phyloP scores from a whole-genome alignment of 2,329 filamentous ascomycete species.

The Didymosphaeria variabile region DNA sequence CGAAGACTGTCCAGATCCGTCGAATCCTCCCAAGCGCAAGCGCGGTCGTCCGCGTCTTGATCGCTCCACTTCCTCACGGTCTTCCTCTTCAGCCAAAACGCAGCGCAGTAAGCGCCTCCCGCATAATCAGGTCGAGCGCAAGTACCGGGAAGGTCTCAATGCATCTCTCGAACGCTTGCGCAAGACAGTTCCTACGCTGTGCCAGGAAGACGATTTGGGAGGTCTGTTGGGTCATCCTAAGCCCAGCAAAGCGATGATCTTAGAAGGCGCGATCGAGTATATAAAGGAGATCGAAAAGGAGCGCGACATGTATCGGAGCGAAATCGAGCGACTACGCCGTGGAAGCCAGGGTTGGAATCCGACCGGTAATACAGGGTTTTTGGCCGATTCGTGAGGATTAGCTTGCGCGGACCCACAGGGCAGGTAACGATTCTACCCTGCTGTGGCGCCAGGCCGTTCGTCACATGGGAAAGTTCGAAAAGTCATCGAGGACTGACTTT shows the following conservation, averaged over 20 bases:
- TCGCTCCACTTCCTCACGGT: constrained; percentile 26
- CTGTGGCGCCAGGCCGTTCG: not conserved
- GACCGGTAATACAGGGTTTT: not conserved
- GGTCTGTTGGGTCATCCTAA: constrained; percentile 37
- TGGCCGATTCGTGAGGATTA: no score
- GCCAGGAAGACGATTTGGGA: constrained; percentile 36
- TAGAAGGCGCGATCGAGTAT: constrained; percentile 45
- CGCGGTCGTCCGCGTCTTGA: constrained; percentile 45
- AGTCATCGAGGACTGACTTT: no score
- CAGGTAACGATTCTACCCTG: not conserved
- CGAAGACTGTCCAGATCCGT: constrained; percentile 23
- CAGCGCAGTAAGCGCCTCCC: constrained; percentile 37
- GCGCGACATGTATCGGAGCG: constrained; percentile 34
- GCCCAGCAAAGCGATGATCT: constrained; percentile 46
- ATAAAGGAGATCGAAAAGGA: constrained; percentile 42
- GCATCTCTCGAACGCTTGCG: constrained; percentile 41
- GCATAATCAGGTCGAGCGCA: constrained; percentile 48
- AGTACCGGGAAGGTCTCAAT: constrained; percentile 43
- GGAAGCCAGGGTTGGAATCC: not conserved
- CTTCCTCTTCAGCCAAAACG: constrained; percentile 30
- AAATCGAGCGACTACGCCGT: constrained; percentile 36
- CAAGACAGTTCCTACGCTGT: constrained; percentile 39
- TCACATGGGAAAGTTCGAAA: no score
- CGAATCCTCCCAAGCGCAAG: constrained; percentile 40
- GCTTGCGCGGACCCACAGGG: not conserved